Percentiles rank a stretch among this genome's conserved stretches.
These are phyloP conservation scores for Alternaria sp. DNA, from an alignment of 2,329 filamentous ascomycete genomes.

Conservation along the genomic window DNA sequence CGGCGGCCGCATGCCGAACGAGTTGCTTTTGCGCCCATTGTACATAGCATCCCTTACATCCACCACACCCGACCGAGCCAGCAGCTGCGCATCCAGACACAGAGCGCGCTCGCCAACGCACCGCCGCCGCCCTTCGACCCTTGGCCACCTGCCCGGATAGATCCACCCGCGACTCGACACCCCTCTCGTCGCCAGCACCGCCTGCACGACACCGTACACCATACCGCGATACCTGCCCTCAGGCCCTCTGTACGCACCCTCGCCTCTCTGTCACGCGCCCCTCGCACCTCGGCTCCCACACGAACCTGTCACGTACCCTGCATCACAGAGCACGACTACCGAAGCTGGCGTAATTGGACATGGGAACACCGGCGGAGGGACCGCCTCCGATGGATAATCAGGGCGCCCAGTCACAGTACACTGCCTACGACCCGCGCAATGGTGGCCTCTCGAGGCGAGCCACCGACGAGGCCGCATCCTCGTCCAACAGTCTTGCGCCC, in stretches of 20 bases:
- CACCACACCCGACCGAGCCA: slow-evolving; percentile 18
- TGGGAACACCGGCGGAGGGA: slow-evolving; percentile 48
- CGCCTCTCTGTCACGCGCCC: slow-evolving; percentile 14
- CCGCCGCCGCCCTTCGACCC: slow-evolving; percentile 6
- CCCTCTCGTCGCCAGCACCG: slow-evolving; percentile 3
- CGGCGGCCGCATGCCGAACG: slow-evolving; percentile 24
- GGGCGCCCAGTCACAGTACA: slow-evolving; percentile 36
- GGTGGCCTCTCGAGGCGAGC: slow-evolving; percentile 43
- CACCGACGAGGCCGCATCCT: slow-evolving; percentile 40
- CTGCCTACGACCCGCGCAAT: slow-evolving; percentile 42
- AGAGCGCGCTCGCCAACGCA: slow-evolving; percentile 25
- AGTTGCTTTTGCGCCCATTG: slow-evolving; percentile 16
- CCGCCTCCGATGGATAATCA: slow-evolving; percentile 46
- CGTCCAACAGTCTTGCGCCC: slow-evolving; percentile 34
- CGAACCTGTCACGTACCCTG: slow-evolving; percentile 8
- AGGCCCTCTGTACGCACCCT: background rate
- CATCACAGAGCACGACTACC: slow-evolving; percentile 9
- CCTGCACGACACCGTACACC: background rate
- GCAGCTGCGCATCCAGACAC: slow-evolving; percentile 14
- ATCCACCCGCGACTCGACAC: slow-evolving; percentile 2
- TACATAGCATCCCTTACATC: slow-evolving; percentile 18
- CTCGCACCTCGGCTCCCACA: slow-evolving; percentile 18
- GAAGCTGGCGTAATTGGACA: slow-evolving; percentile 40
- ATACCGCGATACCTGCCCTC: slow-evolving; percentile 6
- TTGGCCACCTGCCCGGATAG: slow-evolving; percentile 5